These are phyloP conservation scores for Suhomyces sp. DNA, from an alignment of 805 yeast genomes.

Conservation along the genomic window DNA sequence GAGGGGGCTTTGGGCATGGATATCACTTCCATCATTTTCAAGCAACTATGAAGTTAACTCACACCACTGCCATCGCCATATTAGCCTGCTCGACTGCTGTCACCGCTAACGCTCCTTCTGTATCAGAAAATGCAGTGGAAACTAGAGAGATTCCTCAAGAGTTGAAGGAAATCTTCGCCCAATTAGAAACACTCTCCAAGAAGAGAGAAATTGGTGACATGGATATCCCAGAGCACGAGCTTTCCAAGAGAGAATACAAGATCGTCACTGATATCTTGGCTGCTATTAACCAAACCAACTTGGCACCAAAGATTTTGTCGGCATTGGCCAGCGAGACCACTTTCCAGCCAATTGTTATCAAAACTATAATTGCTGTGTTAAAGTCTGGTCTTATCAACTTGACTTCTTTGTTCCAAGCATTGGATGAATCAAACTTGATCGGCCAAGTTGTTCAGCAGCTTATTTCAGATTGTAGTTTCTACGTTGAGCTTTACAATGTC, in stretches of 20 bases:
- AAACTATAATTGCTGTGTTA: constrained; percentile 26
- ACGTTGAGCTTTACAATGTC: constrained; percentile 30
- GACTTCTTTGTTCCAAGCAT: constrained; percentile 31
- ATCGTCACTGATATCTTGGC: constrained; percentile 40
- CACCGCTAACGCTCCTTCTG: constrained; percentile 34
- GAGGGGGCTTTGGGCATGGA: not conserved
- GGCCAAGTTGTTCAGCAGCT: constrained; percentile 33
- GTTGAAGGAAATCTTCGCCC: constrained; percentile 18
- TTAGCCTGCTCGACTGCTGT: constrained; percentile 24
- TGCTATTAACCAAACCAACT: constrained; percentile 33
- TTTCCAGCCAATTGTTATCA: constrained; percentile 27
- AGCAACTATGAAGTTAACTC: constrained; percentile 29
- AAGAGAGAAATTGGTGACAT: constrained; percentile 21
- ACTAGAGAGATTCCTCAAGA: constrained; percentile 13
- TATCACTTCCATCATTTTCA: not conserved
- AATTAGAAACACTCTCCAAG: constrained; percentile 25
- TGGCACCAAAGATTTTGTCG: constrained; percentile 35
- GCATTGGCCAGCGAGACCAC: constrained; percentile 28
- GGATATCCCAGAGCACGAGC: constrained; percentile 9
- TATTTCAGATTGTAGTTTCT: constrained; percentile 37
- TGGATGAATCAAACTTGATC: constrained; percentile 37
- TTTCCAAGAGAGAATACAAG: constrained; percentile 35
- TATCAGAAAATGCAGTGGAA: constrained; percentile 6
- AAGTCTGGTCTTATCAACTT: constrained; percentile 33
- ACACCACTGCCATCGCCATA: constrained; percentile 28